Evolutionary conservation across 2,329 filamentous ascomycete genomes (phyloP).

Genomic region (Chaetothyriales sp.): DNA sequence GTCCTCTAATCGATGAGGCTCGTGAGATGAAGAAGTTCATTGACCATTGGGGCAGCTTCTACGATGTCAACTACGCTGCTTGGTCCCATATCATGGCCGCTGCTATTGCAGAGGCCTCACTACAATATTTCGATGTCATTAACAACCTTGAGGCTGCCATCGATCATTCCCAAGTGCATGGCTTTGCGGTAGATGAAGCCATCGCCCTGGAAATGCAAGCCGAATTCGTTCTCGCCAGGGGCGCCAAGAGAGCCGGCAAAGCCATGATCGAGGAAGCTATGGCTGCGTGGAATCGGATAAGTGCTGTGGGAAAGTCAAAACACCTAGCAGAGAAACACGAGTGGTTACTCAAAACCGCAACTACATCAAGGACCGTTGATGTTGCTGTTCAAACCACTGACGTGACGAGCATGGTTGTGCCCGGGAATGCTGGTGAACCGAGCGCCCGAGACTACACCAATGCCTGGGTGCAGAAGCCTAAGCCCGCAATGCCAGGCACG

Average conservation of each 20-base stretch:
- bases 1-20: constrained; percentile 36
- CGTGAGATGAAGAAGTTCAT: constrained; percentile 38
- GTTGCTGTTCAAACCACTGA: constrained; percentile 43
- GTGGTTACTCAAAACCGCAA: constrained; percentile 44
- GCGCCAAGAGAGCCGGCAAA: constrained; percentile 45
- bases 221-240: constrained; percentile 43
- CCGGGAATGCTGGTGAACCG: constrained; percentile 25
- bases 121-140: constrained; percentile 34
- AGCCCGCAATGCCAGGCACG: constrained; percentile 1
- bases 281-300: constrained; percentile 44
- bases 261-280: constrained; percentile 45
- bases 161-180: constrained; percentile 46
- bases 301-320: constrained; percentile 45
- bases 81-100: constrained; percentile 45
- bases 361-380: constrained; percentile 39
- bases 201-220: constrained; percentile 48
- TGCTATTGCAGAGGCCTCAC: constrained; percentile 38
- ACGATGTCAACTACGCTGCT: constrained; percentile 46
- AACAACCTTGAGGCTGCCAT: constrained; percentile 43
- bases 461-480: constrained; percentile 14
- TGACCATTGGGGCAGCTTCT: constrained; percentile 38
- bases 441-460: constrained; percentile 18
- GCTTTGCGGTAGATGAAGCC: constrained; percentile 46
- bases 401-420: constrained; percentile 8
- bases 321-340: constrained; percentile 47